Base-by-base conservation (phyloP, 306 rosid genomes). In the Cercis canadensis region DNA sequence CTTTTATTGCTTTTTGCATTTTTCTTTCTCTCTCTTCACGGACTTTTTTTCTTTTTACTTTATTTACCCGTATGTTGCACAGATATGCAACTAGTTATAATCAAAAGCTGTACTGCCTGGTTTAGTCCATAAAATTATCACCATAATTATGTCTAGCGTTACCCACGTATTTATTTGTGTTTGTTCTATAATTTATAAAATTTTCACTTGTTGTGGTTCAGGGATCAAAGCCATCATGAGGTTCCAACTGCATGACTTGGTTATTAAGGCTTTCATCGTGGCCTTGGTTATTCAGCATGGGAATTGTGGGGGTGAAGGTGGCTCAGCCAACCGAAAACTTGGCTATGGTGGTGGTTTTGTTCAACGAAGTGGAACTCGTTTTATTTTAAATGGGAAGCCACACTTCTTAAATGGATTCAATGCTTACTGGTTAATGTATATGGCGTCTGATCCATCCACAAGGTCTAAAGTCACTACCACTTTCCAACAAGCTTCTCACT, bases 331-430 rank as follows among this genome's bases (percentile, higher is more conserved):
- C 18, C 66, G 33, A 31, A 34, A 2, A 32, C 12, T 66, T 18
- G 12, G 36, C 8, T 58, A 14, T 2, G 54, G 18, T 36, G 32
- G 31, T 55, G 16, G 69, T 3, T 84, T 76, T 43, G 82, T 76
- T 56, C 11, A 31, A 65, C 58, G 87, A 29, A 52, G 61, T 3
- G 89, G 87, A 56, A 80, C 83, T 37, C 77, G 44, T 9, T 84
- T 87, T 58, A 17, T 74, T 11, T 3, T 76, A 44, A 68, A 82
- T 31, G 81, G 73, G 5, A 77, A 70, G 14, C 55, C 70, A 61
- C 52, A 82, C 53, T 75, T 67, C 55, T 79, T 84, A 46, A 82
- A 84, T 9, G 92, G 89, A 7, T 87, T 87, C 82, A 87, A 87
- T 72, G 80, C 89, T 0, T 84, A 77, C 16, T 82, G 92, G 92